These are phyloP conservation scores for Lactarius evosmus DNA, from an alignment of 768 basidiomycete species.

Conservation along the genomic window DNA sequence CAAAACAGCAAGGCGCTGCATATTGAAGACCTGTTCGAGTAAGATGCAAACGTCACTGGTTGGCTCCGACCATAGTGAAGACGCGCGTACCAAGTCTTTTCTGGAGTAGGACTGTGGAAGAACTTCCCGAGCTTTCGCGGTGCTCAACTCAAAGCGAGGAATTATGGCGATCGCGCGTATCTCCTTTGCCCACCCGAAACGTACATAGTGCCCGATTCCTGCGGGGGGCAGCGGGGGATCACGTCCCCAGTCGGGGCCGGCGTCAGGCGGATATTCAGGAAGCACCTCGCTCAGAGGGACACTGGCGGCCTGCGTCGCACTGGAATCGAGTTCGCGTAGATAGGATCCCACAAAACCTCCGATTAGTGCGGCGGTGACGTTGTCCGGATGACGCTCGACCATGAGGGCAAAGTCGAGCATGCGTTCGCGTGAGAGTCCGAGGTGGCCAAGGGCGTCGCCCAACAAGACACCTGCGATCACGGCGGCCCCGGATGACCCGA, in stretches of 20 bases:
- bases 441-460: slow-evolving; percentile 74
- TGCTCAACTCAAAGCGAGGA: slow-evolving; percentile 93
- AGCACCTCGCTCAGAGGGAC: slow-evolving; percentile 95
- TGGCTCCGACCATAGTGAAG: not conserved
- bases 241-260: slow-evolving; percentile 86
- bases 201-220: slow-evolving; percentile 92
- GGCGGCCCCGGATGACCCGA: slow-evolving; percentile 98
- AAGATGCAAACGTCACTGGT: slow-evolving; percentile 5
- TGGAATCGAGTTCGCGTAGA: slow-evolving; percentile 80
- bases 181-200: slow-evolving; percentile 77
- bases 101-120: slow-evolving; percentile 82
- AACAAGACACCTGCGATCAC: slow-evolving; percentile 96
- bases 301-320: slow-evolving; percentile 76
- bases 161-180: slow-evolving; percentile 94
- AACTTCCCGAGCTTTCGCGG: slow-evolving; percentile 88
- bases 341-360: slow-evolving; percentile 98
- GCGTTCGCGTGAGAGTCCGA: slow-evolving; percentile 64
- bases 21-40: slow-evolving; percentile 83
- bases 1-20: slow-evolving; percentile 93
- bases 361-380: slow-evolving; percentile 94
- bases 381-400: slow-evolving; percentile 99
- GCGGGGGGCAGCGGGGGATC: slow-evolving; percentile 82
- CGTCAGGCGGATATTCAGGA: slow-evolving; percentile 93
- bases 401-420: slow-evolving; percentile 95
- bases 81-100: slow-evolving; percentile 71